Evolutionary conservation across 257 asterid species (phyloP), one percentile per base, ranked within the genome.

Genomic region (Ilex aquifolium): DNA sequence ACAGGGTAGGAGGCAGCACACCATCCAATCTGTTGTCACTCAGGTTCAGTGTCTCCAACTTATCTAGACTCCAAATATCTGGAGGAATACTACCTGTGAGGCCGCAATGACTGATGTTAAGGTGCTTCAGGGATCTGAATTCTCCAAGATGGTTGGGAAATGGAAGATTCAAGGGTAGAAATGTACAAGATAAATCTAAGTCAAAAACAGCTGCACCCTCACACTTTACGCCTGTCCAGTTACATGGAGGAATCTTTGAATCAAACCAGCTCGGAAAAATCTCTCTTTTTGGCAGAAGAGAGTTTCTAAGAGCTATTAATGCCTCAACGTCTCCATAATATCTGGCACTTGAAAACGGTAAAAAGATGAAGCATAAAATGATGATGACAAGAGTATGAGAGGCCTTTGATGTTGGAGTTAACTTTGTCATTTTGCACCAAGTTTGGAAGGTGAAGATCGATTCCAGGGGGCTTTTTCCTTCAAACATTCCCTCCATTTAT

Each of bases 151-250:
- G 51, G 14, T 40, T 61, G 1, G 91, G 95, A 52, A 90, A 81
- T 5, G 85, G 91, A 51, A 80, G 65, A 58, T 66, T 61, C 11
- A 69, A 68, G 30, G 86, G 83, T 27, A 82, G 71, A 0, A 46
- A n/a, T 10, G 59, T 42, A 62, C 74, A 77, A 1, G 84, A 57
- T 52, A 87, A 57, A 49, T 80, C 74, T 17, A 87, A 71, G 29
- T 63, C 58, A n/a, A 27, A 74, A 10, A 86, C 89, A 49, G 3
- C 32, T n/a, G 29, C 53, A 17, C 76, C 77, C 31, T 81, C 81
- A 57, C 96, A 89, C 65, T 59, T 69, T 49, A 86, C 70, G 36
- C 95, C 94, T 1, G 88, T 70, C 91, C 88, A 82, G 55, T 82
- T 78, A 81, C 96, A 89, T 1, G 91, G 86, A 65, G 69, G 44